phyloP scores from a whole-genome alignment of 2,329 filamentous ascomycete species.

The Botryotinia narcissicola region DNA sequence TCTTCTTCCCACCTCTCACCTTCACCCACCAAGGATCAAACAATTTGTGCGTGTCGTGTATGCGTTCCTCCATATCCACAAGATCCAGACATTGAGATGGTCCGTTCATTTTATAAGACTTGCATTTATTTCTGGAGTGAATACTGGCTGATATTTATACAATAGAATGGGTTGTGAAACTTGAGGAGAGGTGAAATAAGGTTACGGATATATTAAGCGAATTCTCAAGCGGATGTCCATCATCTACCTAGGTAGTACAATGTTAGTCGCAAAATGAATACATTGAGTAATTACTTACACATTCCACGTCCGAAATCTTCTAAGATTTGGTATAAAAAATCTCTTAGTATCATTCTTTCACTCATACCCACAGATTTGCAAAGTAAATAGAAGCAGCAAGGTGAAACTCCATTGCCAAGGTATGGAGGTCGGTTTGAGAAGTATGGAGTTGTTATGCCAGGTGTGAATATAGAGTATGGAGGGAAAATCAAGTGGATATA shows the following conservation, averaged over 20 bases:
- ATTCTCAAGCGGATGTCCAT: background rate
- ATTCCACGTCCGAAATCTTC: rapidly evolving
- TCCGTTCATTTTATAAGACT: no score
- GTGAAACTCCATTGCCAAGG: background rate
- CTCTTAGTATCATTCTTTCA: background rate
- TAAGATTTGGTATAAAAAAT: background rate
- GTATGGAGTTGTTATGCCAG: background rate
- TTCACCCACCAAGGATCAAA: background rate
- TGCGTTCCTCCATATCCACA: rapidly evolving
- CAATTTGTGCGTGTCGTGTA: background rate
- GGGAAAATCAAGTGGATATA: background rate
- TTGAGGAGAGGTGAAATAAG: background rate
- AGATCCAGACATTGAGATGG: background rate
- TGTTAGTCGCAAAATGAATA: background rate
- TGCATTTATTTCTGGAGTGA: background rate
- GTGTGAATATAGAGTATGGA: background rate
- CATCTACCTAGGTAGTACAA: background rate
- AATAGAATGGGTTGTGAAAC: background rate
- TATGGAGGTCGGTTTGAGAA: background rate
- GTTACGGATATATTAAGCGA: background rate
- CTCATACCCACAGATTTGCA: background rate
- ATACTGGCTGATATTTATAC: background rate
- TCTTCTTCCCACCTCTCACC: no score
- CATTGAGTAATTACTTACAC: background rate
- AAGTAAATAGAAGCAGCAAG: rapidly evolving